Percentiles rank a stretch among this genome's conserved stretches.
These are phyloP conservation scores for Neophaeococcomyces aloes DNA, from an alignment of 2,329 filamentous ascomycete species.

Conservation along the genomic window DNA sequence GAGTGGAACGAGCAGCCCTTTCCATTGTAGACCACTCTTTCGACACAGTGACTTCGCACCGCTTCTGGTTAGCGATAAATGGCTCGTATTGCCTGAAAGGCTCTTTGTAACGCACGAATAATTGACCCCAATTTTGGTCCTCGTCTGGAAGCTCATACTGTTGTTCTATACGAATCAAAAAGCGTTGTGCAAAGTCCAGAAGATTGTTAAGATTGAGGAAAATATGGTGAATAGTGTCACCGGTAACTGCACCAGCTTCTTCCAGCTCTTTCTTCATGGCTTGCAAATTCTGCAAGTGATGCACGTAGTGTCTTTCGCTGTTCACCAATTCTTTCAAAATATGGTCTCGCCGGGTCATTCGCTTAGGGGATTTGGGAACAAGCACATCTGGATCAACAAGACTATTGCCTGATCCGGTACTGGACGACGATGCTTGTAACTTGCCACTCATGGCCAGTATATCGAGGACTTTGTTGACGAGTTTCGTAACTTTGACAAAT, in stretches of 20 bases:
- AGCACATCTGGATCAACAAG: slow-evolving; percentile 36
- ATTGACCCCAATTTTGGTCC: slow-evolving; percentile 85
- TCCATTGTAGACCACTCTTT: slow-evolving; percentile 80
- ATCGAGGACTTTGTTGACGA: slow-evolving; percentile 86
- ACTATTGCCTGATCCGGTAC: slow-evolving; percentile 27
- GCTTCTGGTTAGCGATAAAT: slow-evolving; percentile 93
- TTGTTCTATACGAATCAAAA: slow-evolving; percentile 90
- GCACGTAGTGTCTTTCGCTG: slow-evolving; percentile 94
- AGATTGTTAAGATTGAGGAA: slow-evolving; percentile 94
- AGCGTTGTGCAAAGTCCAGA: slow-evolving; percentile 87
- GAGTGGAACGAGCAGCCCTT: slow-evolving; percentile 53
- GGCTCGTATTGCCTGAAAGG: slow-evolving; percentile 89
- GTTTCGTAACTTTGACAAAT: slow-evolving; percentile 82
- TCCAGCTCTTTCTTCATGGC: slow-evolving; percentile 84
- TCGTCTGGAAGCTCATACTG: slow-evolving; percentile 71
- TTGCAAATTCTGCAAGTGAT: slow-evolving; percentile 89
- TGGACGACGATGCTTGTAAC: slow-evolving; percentile 48
- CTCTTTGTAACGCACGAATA: slow-evolving; percentile 76
- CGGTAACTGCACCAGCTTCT: slow-evolving; percentile 74
- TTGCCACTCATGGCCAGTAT: slow-evolving; percentile 68
- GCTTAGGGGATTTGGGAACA: slow-evolving; percentile 25
- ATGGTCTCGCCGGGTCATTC: slow-evolving; percentile 67
- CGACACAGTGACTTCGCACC: slow-evolving; percentile 74
- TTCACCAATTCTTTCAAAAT: slow-evolving; percentile 86
- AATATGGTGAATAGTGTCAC: slow-evolving; percentile 85